phyloP scores from a whole-genome alignment of 1,139 yeast genomes.

The Protomyces macrosporus region DNA sequence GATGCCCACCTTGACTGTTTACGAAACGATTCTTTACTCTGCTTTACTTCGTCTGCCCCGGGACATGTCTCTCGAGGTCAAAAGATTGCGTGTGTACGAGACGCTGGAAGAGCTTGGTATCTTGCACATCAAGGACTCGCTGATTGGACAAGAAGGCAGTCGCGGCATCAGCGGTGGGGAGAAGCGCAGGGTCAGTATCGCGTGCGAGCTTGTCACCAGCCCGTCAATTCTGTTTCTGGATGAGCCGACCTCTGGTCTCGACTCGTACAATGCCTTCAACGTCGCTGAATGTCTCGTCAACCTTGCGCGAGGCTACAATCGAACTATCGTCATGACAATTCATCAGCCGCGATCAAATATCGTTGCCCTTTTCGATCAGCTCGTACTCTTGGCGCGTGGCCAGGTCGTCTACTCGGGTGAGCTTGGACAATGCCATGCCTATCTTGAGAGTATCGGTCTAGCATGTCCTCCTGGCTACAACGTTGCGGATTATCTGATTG shows the following conservation, averaged over 20 bases:
- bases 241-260: conserved; percentile 95
- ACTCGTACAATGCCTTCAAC: conserved; percentile 85
- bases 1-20: conserved; percentile 88
- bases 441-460: conserved; percentile 70
- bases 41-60: conserved; percentile 83
- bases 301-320: conserved; percentile 68
- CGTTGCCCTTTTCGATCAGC: conserved; percentile 80
- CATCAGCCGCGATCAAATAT: conserved; percentile 98
- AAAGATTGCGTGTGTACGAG: conserved; percentile 73
- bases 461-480: conserved; percentile 84
- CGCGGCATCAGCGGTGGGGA: conserved; percentile 96
- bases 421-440: conserved; percentile 51
- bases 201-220: conserved; percentile 81
- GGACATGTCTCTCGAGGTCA: conserved; percentile 64
- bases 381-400: conserved; percentile 77
- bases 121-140: conserved; percentile 69
- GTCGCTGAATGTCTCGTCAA: conserved; percentile 80
- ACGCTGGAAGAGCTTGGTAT: conserved; percentile 83
- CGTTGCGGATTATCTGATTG: conserved; percentile 88
- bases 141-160: conserved; percentile 81
- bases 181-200: conserved; percentile 80
- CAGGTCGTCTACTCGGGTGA: conserved; percentile 77
- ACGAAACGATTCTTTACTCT: conserved; percentile 87
- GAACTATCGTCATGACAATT: conserved; percentile 86
- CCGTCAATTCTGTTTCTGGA: conserved; percentile 76